phyloP scores from a whole-genome alignment of 352 stramenopile genomes.

The Globisporangium radiosum region DNA sequence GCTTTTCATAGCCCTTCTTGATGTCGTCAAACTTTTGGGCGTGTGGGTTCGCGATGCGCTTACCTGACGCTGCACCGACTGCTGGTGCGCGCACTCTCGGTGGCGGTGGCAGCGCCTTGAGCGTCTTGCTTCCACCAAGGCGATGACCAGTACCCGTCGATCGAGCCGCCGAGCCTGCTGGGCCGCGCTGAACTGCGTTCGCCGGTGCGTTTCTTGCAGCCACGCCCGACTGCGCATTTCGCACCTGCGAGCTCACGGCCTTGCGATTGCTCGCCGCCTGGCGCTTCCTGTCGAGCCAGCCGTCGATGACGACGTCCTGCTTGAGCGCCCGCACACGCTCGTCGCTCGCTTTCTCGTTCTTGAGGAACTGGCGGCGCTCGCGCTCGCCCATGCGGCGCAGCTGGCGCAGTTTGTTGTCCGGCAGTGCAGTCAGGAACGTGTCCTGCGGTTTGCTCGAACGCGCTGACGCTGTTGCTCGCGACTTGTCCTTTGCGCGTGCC shows the following conservation, averaged over 20 bases:
- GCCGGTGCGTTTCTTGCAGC: not conserved
- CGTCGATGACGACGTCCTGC: slow-evolving; percentile 69
- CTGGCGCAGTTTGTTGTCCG: slow-evolving; percentile 54
- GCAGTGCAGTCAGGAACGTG: slow-evolving; percentile 55
- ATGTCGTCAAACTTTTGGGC: slow-evolving; percentile 64
- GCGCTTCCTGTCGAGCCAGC: slow-evolving; percentile 64
- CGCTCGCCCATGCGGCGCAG: slow-evolving; percentile 59
- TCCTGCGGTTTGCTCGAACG: slow-evolving; percentile 12
- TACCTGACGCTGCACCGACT: slow-evolving; percentile 43
- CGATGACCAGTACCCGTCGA: slow-evolving; percentile 2
- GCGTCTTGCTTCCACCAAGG: slow-evolving; percentile 12
- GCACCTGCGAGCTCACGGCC: slow-evolving; percentile 23
- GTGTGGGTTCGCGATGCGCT: slow-evolving; percentile 47
- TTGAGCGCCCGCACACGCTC: slow-evolving; percentile 30
- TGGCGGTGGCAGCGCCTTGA: slow-evolving; percentile 18
- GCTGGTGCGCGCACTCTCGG: slow-evolving; percentile 38
- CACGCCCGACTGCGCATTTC: slow-evolving; percentile 1
- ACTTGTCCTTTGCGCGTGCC: slow-evolving; percentile 27
- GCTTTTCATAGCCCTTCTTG: slow-evolving; percentile 49
- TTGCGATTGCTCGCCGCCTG: slow-evolving; percentile 54
- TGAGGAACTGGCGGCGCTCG: slow-evolving; percentile 49
- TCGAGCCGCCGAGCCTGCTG: slow-evolving; percentile 4
- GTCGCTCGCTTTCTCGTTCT: slow-evolving; percentile 45
- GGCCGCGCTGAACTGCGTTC: not conserved
- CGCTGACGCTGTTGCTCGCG: slow-evolving; percentile 5